Base-by-base conservation (phyloP, 441 rosid genomes). In the Bocquillonia castaneifolia region DNA sequence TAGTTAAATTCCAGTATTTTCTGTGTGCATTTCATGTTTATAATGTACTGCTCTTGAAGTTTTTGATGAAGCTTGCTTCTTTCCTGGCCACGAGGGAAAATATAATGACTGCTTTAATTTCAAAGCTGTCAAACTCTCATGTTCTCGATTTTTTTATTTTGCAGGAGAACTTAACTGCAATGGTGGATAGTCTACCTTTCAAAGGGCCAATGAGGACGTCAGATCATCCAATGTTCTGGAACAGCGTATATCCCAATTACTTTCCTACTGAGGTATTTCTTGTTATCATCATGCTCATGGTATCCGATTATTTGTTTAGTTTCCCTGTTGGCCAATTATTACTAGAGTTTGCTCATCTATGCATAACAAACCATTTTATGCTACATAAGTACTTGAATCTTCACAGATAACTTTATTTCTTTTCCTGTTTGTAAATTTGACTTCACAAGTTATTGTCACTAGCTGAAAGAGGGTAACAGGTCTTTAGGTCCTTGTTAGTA, bases 221-320 rank as follows among this genome's bases (percentile, higher is more conserved):
- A 13, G 96, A 86, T 61, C 81, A 82, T 51, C 79, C 83, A 1
- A 67, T 67, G 60, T 79, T 74, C 68, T 81, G 90, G 89, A 83
- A 79, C 26, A 77, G 82, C 55, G 59, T 74, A 58, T 80, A 70
- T 54, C 84, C 91, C 36, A 62, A 80, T 68, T 83, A 75, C 76
- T 72, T 77, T 71, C 78, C 83, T 17, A 18, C 61, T 34, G 83
- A 85, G 94, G 98, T 85, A 82, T 61, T 61, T 60, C 32, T 64
- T 62, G 31, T 76, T 64, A 52, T 76, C 75, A 54, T 78, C 75
- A 54, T 78, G 47, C 12, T 45, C 50, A 61, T 39, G 10, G 55
- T 17, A 6, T 3, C 48, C 22, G 28, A 59, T 55, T 2, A 17
- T 12, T 58, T 47, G 10, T 37, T 22, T 42, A 39, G 54, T 64